A percentile compares a stretch with the other conserved stretches of the same genome.
These are phyloP conservation scores for Saccharomycopsis selenospora DNA, from an alignment of 805 yeast genomes.

Conservation along the genomic window DNA sequence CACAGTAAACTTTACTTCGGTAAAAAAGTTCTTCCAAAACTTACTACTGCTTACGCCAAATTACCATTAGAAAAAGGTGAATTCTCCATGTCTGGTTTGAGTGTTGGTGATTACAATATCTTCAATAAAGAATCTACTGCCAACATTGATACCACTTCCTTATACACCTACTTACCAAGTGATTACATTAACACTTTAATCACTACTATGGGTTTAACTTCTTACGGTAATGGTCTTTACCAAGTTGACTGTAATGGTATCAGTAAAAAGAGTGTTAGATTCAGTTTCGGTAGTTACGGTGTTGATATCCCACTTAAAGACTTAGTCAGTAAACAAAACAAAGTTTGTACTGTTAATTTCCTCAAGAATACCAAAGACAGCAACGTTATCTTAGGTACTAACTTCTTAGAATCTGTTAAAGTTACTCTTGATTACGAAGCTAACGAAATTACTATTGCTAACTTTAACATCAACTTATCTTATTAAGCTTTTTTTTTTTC, in stretches of 20 bases:
- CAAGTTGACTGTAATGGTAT: slow-evolving; percentile 1
- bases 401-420: background rate
- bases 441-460: background rate
- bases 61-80: background rate
- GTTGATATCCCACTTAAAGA: background rate
- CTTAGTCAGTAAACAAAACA: background rate
- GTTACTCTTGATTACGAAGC: background rate
- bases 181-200: background rate
- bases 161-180: background rate
- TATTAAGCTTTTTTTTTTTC: background rate
- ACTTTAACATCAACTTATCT: background rate
- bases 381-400: background rate
- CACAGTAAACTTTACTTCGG: background rate
- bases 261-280: background rate
- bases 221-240: slow-evolving; percentile 2
- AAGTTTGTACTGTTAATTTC: background rate
- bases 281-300: background rate
- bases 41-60: background rate
- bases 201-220: background rate
- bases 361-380: background rate
- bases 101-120: background rate
- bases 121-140: background rate
- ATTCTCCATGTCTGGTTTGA: background rate
- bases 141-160: background rate
- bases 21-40: background rate